Evolutionary conservation across 495 filamentous ascomycete genomes (phyloP), one percentile per base, ranked within the genome.

Genomic region (Hypomontagnella submonticulosa): DNA sequence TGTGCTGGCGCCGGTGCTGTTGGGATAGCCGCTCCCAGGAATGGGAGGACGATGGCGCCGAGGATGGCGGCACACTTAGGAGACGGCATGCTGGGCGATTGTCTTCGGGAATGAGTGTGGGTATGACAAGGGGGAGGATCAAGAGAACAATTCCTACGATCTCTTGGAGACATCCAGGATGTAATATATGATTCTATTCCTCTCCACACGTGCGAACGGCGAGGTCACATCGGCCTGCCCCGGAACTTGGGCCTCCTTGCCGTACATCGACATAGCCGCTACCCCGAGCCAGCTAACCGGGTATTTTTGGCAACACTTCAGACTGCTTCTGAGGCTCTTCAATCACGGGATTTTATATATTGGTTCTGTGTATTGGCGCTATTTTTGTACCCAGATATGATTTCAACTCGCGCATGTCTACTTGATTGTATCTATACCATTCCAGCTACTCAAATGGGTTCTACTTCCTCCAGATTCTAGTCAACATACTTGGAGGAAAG

Each of bases 241-340:
- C 60, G 66, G 66, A 69, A 51, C 60, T 40, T 69, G 40, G 66
- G 27, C 60, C 44, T 69, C 66, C 60, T 64, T 69, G 44, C 56
- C 66, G 53, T 64, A 63, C 66, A 57, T 64, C 46, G 59, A 64
- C 44, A 56, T 55, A 50, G 55, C 66, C 66, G 66, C 60, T 69
- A 64, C 60, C 55, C 66, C 66, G 66, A 69, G 60, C 44, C 30
- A 61, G 46, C 37, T 57, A 33, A 53, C 56, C 55, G 60, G 59
- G 50, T 64, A 60, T 64, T 64, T 69, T 53, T 63, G 20, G 59
- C 32, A 68, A 20, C 30, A 46, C 37, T 9, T 13, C 20, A 33
- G 30, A 12, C 12, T 43, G 34, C 27, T 4, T 15, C 40, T 36
- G 59, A 59, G 65, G 58, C 54, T 60, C 53, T 44, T 47, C 18